Conservation (phyloP, 495 filamentous ascomycete genomes). For the Penicillium verhagenii region DNA sequence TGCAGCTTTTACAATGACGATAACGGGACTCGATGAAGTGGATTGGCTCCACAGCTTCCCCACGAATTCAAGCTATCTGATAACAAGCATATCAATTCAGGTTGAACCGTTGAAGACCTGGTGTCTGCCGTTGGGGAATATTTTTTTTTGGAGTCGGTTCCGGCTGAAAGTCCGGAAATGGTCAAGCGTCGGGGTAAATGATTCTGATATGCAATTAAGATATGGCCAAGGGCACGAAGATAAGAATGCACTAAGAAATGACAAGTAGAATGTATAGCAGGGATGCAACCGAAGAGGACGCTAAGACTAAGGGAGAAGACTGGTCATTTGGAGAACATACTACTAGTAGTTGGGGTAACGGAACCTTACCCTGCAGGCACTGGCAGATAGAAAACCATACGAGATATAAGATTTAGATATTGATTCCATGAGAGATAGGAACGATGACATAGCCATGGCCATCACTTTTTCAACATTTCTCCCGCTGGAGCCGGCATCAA, state of each 20-base stretch:
- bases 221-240: background rate
- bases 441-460: background rate
- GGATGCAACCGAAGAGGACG: background rate
- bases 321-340: too few species aligned
- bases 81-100: slow-evolving; percentile 2
- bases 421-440: background rate
- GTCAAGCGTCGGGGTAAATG: slow-evolving; percentile 5
- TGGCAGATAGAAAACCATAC: background rate
- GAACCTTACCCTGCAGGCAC: background rate
- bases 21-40: slow-evolving; percentile 3
- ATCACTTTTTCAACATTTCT: background rate
- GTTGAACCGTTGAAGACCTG: background rate
- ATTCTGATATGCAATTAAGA: background rate
- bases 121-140: background rate
- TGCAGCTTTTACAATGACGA: slow-evolving; percentile 1
- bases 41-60: slow-evolving; percentile 14
- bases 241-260: background rate
- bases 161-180: background rate
- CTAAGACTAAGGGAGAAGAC: background rate
- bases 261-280: too few species aligned
- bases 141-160: slow-evolving; percentile 7
- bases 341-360: background rate
- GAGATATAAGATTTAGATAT: background rate
- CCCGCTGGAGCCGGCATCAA: slow-evolving; percentile 24
- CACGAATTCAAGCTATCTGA: slow-evolving; percentile 18